These are phyloP conservation scores for Ogataea henricii DNA, from an alignment of 805 yeast genomes.

Conservation along the genomic window DNA sequence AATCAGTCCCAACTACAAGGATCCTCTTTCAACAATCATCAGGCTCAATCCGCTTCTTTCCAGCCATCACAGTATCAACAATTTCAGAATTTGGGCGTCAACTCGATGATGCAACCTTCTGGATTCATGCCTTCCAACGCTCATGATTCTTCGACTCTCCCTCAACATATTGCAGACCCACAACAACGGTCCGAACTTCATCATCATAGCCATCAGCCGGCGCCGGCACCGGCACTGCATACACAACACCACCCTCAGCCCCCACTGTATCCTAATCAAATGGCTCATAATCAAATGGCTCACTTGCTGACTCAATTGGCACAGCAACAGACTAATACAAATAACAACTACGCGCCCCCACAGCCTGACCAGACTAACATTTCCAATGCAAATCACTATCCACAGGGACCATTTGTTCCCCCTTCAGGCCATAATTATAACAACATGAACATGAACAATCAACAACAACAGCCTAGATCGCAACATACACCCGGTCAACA, in stretches of 20 bases:
- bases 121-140: not conserved
- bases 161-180: not conserved
- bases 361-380: conserved; percentile 3
- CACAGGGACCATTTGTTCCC: not conserved
- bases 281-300: conserved; percentile 14
- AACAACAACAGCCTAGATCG: not conserved
- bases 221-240: not conserved
- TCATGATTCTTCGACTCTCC: not conserved
- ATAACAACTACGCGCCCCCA: not conserved
- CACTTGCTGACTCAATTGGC: conserved; percentile 14
- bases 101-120: not conserved
- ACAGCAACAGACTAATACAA: conserved; percentile 7
- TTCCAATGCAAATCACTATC: not conserved
- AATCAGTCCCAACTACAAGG: not conserved
- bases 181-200: not conserved
- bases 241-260: conserved; percentile 1
- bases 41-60: not conserved
- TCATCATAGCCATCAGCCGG: not conserved
- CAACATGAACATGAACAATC: not conserved
- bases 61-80: not conserved
- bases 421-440: not conserved
- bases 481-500: not conserved
- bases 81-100: not conserved
- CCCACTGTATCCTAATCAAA: conserved; percentile 2
- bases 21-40: not conserved